Evolutionary conservation across 2,329 filamentous ascomycete species (phyloP).

Genomic region (Clonostachys sp.): DNA sequence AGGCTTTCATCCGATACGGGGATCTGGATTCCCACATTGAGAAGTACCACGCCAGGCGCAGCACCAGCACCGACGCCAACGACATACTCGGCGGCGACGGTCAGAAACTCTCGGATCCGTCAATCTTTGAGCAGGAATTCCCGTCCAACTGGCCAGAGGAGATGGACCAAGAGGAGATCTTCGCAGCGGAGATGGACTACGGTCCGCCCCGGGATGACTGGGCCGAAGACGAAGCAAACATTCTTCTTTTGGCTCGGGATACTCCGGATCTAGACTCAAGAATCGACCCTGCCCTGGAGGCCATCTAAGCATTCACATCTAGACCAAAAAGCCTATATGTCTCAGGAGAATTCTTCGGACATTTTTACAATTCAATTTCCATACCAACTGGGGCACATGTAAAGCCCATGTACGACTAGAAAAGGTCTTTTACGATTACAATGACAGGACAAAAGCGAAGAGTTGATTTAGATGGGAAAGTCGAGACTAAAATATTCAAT

Average conservation of each 20-base stretch:
- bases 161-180: conserved; percentile 21
- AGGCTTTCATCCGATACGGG: conserved; percentile 43
- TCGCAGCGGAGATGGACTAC: conserved; percentile 25
- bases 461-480: neutral
- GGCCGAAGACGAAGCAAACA: conserved; percentile 37
- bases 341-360: no score
- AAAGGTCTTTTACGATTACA: no score
- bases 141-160: conserved; percentile 13
- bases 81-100: neutral
- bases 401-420: no score
- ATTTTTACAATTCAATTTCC: no score
- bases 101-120: conserved; percentile 6
- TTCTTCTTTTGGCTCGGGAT: conserved; percentile 29
- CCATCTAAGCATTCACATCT: no score
- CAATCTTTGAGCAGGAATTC: conserved; percentile 10
- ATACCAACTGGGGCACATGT: no score
- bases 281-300: conserved; percentile 20
- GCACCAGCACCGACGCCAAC: no score
- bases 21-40: conserved; percentile 43
- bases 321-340: no score
- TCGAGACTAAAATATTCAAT: neutral
- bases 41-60: conserved; percentile 15
- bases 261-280: conserved; percentile 12
- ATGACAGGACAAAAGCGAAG: neutral
- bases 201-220: conserved; percentile 29